Evolutionary conservation across 1,139 yeast species (phyloP).

Genomic region (Hyphopichia khmerensis): DNA sequence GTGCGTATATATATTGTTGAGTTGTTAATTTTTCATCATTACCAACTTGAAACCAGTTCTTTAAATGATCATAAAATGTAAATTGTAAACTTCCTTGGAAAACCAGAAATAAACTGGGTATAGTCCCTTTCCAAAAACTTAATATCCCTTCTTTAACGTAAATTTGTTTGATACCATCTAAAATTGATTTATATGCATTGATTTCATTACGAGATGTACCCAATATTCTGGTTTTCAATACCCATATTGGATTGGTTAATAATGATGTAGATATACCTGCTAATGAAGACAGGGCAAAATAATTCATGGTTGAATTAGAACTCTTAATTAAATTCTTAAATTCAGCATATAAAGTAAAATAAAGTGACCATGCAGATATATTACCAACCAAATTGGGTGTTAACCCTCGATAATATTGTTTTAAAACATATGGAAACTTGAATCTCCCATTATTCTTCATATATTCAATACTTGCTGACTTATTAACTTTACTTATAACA

Average conservation of each 20-base stretch:
- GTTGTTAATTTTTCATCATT: slow-evolving; percentile 37
- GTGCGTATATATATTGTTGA: slow-evolving; percentile 58
- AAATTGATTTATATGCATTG: slow-evolving; percentile 56
- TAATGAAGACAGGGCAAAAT: slow-evolving; percentile 35
- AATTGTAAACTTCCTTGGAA: slow-evolving; percentile 89
- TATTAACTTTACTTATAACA: slow-evolving; percentile 19
- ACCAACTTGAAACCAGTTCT: slow-evolving; percentile 24
- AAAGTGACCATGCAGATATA: slow-evolving; percentile 84
- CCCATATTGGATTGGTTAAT: slow-evolving; percentile 91
- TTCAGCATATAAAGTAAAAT: slow-evolving; percentile 71
- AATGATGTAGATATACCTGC: slow-evolving; percentile 80
- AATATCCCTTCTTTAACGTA: slow-evolving; percentile 58
- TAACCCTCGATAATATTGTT: slow-evolving; percentile 67
- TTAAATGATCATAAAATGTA: slow-evolving; percentile 77
- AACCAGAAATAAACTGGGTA: slow-evolving; percentile 81
- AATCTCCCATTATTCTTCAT: neutral
- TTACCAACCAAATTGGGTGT: slow-evolving; percentile 81
- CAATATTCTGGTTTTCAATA: slow-evolving; percentile 81
- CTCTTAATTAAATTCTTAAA: slow-evolving; percentile 38
- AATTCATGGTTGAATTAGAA: slow-evolving; percentile 24
- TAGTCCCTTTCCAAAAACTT: slow-evolving; percentile 80
- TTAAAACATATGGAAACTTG: slow-evolving; percentile 6
- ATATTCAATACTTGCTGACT: slow-evolving; percentile 10
- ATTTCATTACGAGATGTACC: slow-evolving; percentile 49
- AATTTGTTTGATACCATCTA: slow-evolving; percentile 56